These are phyloP conservation scores for Williopsis jadinii DNA, from an alignment of 1,139 yeast species.

Conservation along the genomic window DNA sequence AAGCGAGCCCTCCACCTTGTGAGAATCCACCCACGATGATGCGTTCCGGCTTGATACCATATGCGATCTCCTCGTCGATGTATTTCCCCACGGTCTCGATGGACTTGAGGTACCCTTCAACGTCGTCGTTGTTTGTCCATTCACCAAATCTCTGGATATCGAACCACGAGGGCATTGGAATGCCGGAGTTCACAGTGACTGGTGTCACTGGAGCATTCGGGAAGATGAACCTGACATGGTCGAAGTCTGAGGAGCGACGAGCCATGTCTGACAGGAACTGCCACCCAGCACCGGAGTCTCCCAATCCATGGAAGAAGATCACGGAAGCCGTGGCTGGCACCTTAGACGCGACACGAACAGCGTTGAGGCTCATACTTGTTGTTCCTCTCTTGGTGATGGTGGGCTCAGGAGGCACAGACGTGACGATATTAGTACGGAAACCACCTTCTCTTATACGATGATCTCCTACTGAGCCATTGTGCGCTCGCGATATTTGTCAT, in stretches of 20 bases:
- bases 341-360: slow-evolving; percentile 32
- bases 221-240: slow-evolving; percentile 67
- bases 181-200: slow-evolving; percentile 62
- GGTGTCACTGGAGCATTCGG: slow-evolving; percentile 83
- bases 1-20: slow-evolving; percentile 83
- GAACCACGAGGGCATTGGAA: slow-evolving; percentile 81
- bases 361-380: slow-evolving; percentile 23
- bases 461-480: too few species aligned
- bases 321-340: slow-evolving; percentile 55
- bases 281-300: slow-evolving; percentile 92
- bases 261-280: slow-evolving; percentile 55
- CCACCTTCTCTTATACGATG: too few species aligned
- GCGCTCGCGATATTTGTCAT: too few species aligned
- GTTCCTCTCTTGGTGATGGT: not conserved
- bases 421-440: too few species aligned
- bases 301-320: slow-evolving; percentile 84
- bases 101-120: slow-evolving; percentile 54
- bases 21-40: slow-evolving; percentile 90
- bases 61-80: slow-evolving; percentile 55
- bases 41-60: slow-evolving; percentile 60
- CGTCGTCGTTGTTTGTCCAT: slow-evolving; percentile 44
- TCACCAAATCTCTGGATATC: slow-evolving; percentile 59
- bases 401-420: too few species aligned
- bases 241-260: slow-evolving; percentile 39
- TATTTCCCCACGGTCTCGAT: slow-evolving; percentile 45